Evolutionary conservation across 1,284 basidiomycete genomes (phyloP).

Genomic region (Limonomyces culmigenus): DNA sequence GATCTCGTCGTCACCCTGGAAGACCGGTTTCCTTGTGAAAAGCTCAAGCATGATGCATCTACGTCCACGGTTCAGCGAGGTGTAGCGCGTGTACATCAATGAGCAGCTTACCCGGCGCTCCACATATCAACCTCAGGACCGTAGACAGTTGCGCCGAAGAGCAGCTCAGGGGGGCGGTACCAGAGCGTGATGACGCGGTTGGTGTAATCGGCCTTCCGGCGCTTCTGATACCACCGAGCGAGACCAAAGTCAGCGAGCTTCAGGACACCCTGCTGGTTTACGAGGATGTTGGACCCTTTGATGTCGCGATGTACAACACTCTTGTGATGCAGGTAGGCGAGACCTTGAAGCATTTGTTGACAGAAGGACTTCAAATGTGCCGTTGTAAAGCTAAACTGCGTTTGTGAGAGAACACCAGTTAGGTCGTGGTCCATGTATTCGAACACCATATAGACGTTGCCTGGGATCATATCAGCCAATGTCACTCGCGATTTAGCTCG

Average conservation of each 20-base stretch:
- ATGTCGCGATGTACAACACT: constrained; percentile 96
- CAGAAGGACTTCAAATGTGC: constrained; percentile 93
- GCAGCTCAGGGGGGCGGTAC: constrained; percentile 93
- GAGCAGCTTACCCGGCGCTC: constrained; percentile 77
- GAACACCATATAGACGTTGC: constrained; percentile 97
- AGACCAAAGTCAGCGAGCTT: constrained; percentile 97
- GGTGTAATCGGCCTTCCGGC: constrained; percentile 83
- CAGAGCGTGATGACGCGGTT: constrained; percentile 98
- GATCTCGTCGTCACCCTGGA: constrained; percentile 95
- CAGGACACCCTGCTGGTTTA: constrained; percentile 84
- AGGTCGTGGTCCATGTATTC: constrained; percentile 99
- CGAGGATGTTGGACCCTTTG: constrained; percentile 96
- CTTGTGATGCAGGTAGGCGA: constrained; percentile 89
- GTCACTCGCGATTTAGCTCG: not conserved
- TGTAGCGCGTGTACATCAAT: constrained; percentile 2
- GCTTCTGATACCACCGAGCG: constrained; percentile 92
- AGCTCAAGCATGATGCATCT: constrained; percentile 98
- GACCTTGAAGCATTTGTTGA: constrained; percentile 83
- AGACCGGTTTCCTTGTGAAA: constrained; percentile 86
- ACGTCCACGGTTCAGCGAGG: constrained; percentile 4
- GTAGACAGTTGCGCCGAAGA: constrained; percentile 94
- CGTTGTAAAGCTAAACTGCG: constrained; percentile 65
- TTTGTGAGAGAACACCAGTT: constrained; percentile 88
- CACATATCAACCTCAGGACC: constrained; percentile 99
- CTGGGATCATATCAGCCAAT: constrained; percentile 22